A percentile compares a stretch with the other conserved stretches of the same genome.
These are phyloP conservation scores for Salix caprea DNA, from an alignment of 345 rosid genomes.

Conservation along the genomic window DNA sequence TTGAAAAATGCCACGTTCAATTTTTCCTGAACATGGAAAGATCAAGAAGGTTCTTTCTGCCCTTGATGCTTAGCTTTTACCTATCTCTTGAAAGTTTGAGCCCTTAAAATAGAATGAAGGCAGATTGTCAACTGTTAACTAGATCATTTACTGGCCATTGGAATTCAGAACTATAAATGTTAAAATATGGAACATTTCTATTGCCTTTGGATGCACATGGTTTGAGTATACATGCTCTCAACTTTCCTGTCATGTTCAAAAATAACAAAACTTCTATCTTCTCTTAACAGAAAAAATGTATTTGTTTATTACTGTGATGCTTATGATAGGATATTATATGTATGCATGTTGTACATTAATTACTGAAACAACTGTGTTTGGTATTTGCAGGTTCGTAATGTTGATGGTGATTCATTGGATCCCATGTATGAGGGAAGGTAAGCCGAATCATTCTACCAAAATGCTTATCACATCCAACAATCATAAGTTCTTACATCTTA, in stretches of 20 bases:
- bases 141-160: neutral
- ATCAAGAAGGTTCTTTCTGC: neutral
- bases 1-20: neutral
- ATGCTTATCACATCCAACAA: neutral
- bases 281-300: neutral
- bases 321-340: neutral
- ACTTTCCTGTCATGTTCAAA: neutral
- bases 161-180: neutral
- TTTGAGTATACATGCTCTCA: neutral
- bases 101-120: neutral
- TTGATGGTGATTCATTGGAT: conserved; percentile 62
- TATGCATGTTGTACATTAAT: neutral
- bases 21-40: neutral
- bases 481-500: neutral
- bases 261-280: neutral
- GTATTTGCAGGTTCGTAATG: conserved; percentile 67
- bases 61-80: neutral
- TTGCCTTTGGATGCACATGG: neutral
- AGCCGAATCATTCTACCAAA: neutral
- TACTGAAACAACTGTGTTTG: neutral
- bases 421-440: conserved; percentile 91
- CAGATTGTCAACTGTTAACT: neutral
- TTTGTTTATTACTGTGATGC: neutral
- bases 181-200: neutral
- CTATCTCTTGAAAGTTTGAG: neutral